Conservation (phyloP, 1,284 basidiomycete species). For the Sphaerobolus stellatus region DNA sequence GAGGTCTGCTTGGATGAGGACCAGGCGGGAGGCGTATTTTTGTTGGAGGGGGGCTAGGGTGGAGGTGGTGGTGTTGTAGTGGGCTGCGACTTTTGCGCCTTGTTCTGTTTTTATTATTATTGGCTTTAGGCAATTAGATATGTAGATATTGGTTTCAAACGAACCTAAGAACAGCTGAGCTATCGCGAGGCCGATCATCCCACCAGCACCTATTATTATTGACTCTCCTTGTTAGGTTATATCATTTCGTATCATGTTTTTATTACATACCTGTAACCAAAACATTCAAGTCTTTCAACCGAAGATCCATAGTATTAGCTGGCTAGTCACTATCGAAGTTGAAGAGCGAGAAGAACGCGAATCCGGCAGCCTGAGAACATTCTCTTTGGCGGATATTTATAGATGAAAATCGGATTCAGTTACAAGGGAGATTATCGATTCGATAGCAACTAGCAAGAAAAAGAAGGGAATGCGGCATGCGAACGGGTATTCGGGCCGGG, state of each 20-base stretch:
- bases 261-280: slow-evolving; percentile 40
- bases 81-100: slow-evolving; percentile 69
- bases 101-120: no score
- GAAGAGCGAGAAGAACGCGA: no score
- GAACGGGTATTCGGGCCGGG: no score
- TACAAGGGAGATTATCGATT: no score
- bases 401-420: no score
- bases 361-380: no score
- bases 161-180: slow-evolving; percentile 52
- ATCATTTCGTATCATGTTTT: neutral
- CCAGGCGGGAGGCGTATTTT: slow-evolving; percentile 37
- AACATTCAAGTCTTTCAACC: slow-evolving; percentile 38
- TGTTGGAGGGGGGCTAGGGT: slow-evolving; percentile 45
- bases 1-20: slow-evolving; percentile 57
- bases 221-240: neutral
- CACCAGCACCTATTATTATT: slow-evolving; percentile 53
- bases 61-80: slow-evolving; percentile 61
- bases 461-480: no score
- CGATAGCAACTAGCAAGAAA: no score
- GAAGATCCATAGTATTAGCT: slow-evolving; percentile 45
- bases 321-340: no score
- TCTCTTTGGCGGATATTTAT: no score
- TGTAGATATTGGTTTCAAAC: no score
- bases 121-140: no score
- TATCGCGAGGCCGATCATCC: slow-evolving; percentile 65